Evolutionary conservation across 1,284 basidiomycete species (phyloP).

Genomic region (Peniophora sp.): DNA sequence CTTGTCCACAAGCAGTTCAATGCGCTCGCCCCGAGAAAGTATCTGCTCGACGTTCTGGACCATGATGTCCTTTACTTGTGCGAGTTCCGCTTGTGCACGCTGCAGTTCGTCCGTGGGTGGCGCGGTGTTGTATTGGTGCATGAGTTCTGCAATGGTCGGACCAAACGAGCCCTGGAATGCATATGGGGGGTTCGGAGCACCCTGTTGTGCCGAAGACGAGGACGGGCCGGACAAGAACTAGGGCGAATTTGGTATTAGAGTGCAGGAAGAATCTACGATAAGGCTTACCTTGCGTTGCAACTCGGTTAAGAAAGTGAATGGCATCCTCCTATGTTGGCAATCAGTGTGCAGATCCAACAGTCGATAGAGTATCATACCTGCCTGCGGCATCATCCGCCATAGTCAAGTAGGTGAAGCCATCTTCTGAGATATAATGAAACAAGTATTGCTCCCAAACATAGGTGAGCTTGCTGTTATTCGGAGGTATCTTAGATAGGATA

Average conservation of each 20-base stretch:
- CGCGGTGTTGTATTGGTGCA: constrained; percentile 82
- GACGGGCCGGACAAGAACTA: constrained; percentile 60
- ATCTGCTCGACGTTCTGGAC: constrained; percentile 96
- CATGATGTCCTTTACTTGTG: constrained; percentile 96
- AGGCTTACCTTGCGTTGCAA: constrained; percentile 63
- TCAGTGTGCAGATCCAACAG: too few relatives aligned
- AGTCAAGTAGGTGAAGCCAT: constrained; percentile 82
- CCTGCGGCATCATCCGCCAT: constrained; percentile 92
- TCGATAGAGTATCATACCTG: constrained; percentile 37
- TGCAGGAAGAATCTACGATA: background rate
- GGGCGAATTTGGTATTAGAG: constrained; percentile 2
- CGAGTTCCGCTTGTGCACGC: constrained; percentile 86
- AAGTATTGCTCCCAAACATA: constrained; percentile 96
- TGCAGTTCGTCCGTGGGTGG: constrained; percentile 90
- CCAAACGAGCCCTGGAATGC: constrained; percentile 66
- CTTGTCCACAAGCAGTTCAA: constrained; percentile 95
- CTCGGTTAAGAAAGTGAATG: constrained; percentile 89
- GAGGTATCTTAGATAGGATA: constrained; percentile 91
- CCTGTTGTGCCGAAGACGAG: constrained; percentile 41
- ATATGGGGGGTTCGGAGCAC: constrained; percentile 30
- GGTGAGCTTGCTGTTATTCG: constrained; percentile 89
- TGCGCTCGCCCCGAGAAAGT: constrained; percentile 87
- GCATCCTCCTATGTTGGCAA: constrained; percentile 61
- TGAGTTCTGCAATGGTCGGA: constrained; percentile 58
- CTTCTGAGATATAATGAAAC: constrained; percentile 92